Conservation (phyloP, 2,329 filamentous ascomycete genomes). For the Amphichorda felina region DNA sequence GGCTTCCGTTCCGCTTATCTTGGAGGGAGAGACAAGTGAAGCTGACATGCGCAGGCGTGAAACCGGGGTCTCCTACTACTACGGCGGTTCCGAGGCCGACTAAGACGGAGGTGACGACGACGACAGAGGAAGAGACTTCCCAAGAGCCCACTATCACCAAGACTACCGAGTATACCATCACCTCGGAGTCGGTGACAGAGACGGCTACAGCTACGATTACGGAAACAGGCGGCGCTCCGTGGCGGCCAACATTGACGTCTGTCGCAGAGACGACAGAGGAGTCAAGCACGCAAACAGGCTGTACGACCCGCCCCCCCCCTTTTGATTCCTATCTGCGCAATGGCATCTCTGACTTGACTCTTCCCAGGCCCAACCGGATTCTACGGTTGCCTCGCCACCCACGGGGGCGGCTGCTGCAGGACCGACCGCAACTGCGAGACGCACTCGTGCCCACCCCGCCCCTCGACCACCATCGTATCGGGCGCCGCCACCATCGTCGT, state of each 20-base stretch:
- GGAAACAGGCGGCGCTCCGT: conserved; percentile 29
- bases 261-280: conserved; percentile 15
- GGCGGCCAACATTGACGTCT: conserved; percentile 27
- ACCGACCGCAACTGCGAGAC: conserved; percentile 76
- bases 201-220: conserved; percentile 4
- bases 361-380: conserved; percentile 58
- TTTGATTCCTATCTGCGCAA: not conserved
- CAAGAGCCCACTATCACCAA: conserved; percentile 20
- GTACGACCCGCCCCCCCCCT: conserved; percentile 17
- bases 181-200: conserved; percentile 6
- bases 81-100: conserved; percentile 9
- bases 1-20: no score
- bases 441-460: conserved; percentile 58
- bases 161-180: conserved; percentile 2
- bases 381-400: conserved; percentile 78
- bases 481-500: conserved; percentile 62
- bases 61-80: conserved; percentile 5
- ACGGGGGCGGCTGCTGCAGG: conserved; percentile 77
- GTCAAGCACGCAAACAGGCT: conserved; percentile 30
- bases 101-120: conserved; percentile 8
- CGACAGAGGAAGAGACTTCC: conserved; percentile 7
- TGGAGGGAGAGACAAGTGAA: not conserved
- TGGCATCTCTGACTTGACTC: not conserved
- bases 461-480: conserved; percentile 51
- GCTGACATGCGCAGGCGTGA: not conserved